Conservation (phyloP, 441 rosid genomes). For the Bruguiera hainesii region DNA sequence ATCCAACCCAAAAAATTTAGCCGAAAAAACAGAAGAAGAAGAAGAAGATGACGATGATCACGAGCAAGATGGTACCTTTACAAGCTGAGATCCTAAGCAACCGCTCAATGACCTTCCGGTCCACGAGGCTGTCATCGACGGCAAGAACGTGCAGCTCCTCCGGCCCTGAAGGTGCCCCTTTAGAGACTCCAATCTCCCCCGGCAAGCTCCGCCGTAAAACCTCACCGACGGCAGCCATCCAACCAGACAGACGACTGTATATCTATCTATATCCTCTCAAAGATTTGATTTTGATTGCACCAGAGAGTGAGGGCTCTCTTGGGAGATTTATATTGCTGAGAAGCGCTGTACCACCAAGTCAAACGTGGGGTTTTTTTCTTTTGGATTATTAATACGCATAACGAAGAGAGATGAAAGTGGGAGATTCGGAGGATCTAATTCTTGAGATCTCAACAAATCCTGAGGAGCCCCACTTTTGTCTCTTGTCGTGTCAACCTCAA, state of each 20-base stretch:
- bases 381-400: not conserved
- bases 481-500: slow-evolving; percentile 32
- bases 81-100: slow-evolving; percentile 73
- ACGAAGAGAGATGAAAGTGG: not conserved
- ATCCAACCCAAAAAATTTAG: not conserved
- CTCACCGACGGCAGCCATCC: slow-evolving; percentile 44
- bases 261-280: not conserved
- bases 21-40: not conserved
- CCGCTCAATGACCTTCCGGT: slow-evolving; percentile 73
- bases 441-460: slow-evolving; percentile 65
- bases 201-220: slow-evolving; percentile 29
- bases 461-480: slow-evolving; percentile 36
- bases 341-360: not conserved
- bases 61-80: slow-evolving; percentile 40
- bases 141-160: slow-evolving; percentile 92
- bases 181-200: slow-evolving; percentile 18
- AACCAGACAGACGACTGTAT: not conserved
- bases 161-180: slow-evolving; percentile 28
- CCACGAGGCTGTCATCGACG: slow-evolving; percentile 79
- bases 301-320: not conserved
- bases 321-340: not conserved
- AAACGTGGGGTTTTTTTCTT: not conserved
- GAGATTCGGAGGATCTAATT: slow-evolving; percentile 52
- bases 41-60: no score
- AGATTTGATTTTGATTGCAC: not conserved